Percentiles rank a stretch among this genome's conserved stretches.
Conservation (phyloP, 306 rosid species). For the Malus orientalis region DNA sequence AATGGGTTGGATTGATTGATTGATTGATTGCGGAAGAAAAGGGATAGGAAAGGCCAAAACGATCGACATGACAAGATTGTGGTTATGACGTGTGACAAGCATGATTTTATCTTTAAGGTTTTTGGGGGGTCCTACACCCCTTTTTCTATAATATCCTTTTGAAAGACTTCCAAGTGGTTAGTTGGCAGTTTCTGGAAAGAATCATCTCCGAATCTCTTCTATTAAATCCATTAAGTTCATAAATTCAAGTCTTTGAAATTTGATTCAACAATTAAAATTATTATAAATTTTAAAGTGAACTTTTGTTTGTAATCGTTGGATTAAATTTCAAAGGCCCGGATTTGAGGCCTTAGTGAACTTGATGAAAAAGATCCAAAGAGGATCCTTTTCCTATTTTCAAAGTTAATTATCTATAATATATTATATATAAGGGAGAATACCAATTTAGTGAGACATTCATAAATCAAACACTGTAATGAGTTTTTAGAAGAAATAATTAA, state of each 20-base stretch:
- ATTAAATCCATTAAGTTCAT: accelerated
- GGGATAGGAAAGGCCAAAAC: background rate
- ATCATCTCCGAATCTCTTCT: accelerated
- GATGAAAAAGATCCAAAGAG: accelerated
- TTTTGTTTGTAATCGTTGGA: accelerated
- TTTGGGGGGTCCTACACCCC: background rate
- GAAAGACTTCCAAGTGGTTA: too few relatives aligned
- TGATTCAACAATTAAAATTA: accelerated
- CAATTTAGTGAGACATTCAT: too few relatives aligned
- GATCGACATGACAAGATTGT: background rate
- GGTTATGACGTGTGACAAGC: background rate
- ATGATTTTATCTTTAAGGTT: background rate
- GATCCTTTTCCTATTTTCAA: too few relatives aligned
- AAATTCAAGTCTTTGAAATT: accelerated
- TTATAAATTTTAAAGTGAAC: accelerated
- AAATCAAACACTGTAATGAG: too few relatives aligned
- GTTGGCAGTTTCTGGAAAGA: too few relatives aligned
- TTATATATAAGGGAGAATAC: too few relatives aligned
- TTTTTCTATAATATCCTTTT: too few relatives aligned
- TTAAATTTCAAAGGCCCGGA: too few relatives aligned
- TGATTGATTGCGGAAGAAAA: background rate
- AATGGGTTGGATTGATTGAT: background rate
- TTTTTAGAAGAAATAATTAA: too few relatives aligned
- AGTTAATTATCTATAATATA: too few relatives aligned
- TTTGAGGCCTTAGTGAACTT: too few relatives aligned